Evolutionary conservation across 345 rosid species (phyloP), one percentile per base, ranked within the genome.

Genomic region (Sisymbrium altissimum): DNA sequence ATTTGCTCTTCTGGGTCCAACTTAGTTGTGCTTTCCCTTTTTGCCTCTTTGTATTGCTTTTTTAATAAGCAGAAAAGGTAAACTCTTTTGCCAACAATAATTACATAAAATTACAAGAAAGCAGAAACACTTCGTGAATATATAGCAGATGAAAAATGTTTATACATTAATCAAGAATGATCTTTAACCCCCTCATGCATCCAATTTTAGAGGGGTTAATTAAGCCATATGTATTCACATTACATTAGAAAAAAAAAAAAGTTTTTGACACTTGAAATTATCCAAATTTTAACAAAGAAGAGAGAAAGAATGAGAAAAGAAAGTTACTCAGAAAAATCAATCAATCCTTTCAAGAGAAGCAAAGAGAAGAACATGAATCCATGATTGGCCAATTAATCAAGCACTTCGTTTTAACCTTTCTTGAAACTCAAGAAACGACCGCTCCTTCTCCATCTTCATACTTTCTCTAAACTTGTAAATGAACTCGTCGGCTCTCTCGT

Each of bases 401-500:
- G 82, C 64, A 80, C 92, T 54, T 69, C 93, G 86, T 41, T 83
- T 81, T 82, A 90, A 57, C 92, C 88, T 88, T 76, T 93, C 92
- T 75, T 89, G 82, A 36, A 78, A 85, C 54, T 89, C 94, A 71
- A 82, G 77, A 62, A 75, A 68, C 1, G 91, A 90, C 56, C 73
- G 84, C 60, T 87, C 90, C 66, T 87, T 87, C 73, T 87, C 88
- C 15, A 90, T 78, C 77, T 78, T 86, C 75, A 86, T 85, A 33
- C 85, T 92, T 58, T 87, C 82, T 61, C 68, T 84, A 71, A 90
- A 84, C 77, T 87, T 87, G 41, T 64, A 45, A 25, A 93, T 93
- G 25, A 93, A 93, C 65, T 93, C 98, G 4, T 90, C 97, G 9
- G 98, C 98, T 77, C 89, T 82, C 53, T 90, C 97, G 54, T 93